Evolutionary conservation across 306 rosid species (phyloP), one percentile per base, ranked within the genome.

Genomic region (Cucumis cinereus): DNA sequence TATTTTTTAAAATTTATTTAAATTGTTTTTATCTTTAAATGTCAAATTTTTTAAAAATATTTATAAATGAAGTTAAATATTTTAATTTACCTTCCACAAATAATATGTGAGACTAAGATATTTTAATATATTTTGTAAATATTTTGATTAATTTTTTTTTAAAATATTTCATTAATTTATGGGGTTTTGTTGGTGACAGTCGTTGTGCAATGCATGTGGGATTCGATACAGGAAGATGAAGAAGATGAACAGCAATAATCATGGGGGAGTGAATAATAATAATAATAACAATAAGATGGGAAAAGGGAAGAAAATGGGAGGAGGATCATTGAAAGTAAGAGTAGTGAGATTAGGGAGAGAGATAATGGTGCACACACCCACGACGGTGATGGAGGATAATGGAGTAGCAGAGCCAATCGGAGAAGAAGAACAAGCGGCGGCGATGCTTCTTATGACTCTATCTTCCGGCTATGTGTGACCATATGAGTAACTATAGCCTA

Each of bases 381-480:
- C 66, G 19, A 26, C 66, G 23, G 74, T 28, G 24, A 64, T 64
- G 72, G 50, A 15, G 43, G 41, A 64, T n/a, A 54, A 54, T 64
- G 24, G 8, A 35, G 30, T n/a, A 19, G 53, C 36, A 38, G 47
- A 15, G 61, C 2, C 9, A 9, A 76, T 36, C 9, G 80, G 64
- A 79, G 88, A 85, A 74, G 88, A 85, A 79, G 88, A 85, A 77
- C 76, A 77, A 40, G 82, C 85, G 0, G 85, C 88, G 0, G 85
- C 88, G 53, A 30, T 85, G 41, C 76, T 82, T 52, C 61, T 85
- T 7, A 82, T 85, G 85, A 80, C 88, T 20, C 74, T 85, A 36
- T 85, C 88, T 77, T 79, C 72, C 41, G 79, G 55, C 59, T 52
- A 7, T 36, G 50, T 45, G 16, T 45, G 50, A 41, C 10, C 45